phyloP scores from a whole-genome alignment of 768 basidiomycete species.

The Lactarius akahatsu region DNA sequence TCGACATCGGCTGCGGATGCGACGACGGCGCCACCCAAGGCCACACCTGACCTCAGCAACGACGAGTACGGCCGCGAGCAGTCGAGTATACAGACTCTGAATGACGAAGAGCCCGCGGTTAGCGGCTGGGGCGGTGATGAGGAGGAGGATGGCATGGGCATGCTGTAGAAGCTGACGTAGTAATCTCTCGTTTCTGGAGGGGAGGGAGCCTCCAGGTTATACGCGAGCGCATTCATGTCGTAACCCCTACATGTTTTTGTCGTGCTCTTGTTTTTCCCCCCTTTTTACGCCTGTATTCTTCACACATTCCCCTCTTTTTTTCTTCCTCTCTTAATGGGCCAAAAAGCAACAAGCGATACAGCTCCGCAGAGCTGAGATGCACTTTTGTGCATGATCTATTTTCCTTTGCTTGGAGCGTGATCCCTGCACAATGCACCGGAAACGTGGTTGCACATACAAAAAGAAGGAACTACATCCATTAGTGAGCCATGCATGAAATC shows the following conservation, averaged over 20 bases:
- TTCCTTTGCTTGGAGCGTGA: background rate
- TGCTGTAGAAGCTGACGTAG: conserved; percentile 41
- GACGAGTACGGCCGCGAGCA: conserved; percentile 47
- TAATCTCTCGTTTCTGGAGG: background rate
- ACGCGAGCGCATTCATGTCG: conserved; percentile 1
- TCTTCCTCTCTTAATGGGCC: conserved; percentile 13
- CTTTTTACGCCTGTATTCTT: background rate
- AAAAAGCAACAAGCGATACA: conserved; percentile 19
- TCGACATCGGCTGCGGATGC: conserved; percentile 26
- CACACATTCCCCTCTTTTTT: background rate
- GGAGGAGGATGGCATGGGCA: conserved; percentile 68
- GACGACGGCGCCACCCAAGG: conserved; percentile 35
- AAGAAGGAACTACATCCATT: background rate
- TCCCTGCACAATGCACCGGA: background rate
- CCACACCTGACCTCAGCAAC: conserved; percentile 30
- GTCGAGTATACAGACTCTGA: background rate
- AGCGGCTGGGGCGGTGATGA: conserved; percentile 74
- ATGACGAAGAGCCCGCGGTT: conserved; percentile 39
- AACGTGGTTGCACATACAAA: background rate
- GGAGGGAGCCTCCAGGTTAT: background rate
- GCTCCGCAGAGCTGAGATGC: conserved; percentile 18
- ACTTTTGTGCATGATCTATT: conserved; percentile 7
- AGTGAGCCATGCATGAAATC: background rate
- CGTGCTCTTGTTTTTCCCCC: conserved; percentile 7
- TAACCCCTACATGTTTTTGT: background rate